A percentile compares a stretch with the other conserved stretches of the same genome.
These are phyloP conservation scores for Globisporangium ultimum DNA, from an alignment of 352 stramenopile genomes.

Conservation along the genomic window DNA sequence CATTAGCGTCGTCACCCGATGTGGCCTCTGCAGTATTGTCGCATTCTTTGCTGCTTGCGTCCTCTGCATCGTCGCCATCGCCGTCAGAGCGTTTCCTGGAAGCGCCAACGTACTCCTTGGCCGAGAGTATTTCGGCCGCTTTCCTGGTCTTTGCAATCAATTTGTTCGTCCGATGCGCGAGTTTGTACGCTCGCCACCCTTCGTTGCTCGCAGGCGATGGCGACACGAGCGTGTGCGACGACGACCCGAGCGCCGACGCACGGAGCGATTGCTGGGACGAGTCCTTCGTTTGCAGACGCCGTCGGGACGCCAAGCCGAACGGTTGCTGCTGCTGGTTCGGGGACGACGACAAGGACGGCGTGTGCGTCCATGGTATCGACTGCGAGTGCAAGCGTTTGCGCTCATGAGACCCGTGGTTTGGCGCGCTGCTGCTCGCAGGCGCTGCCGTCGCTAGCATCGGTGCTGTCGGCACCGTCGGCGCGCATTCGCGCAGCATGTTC, in stretches of 20 bases:
- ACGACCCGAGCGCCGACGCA: neutral
- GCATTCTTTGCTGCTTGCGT: neutral
- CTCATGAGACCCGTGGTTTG: neutral
- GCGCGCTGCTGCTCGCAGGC: constrained; percentile 11
- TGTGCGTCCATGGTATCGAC: neutral
- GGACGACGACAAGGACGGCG: neutral
- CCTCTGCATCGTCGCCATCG: constrained; percentile 9
- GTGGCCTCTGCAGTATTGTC: neutral
- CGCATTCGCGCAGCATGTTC: constrained; percentile 52
- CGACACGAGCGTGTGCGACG: constrained; percentile 2
- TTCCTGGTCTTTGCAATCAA: constrained; percentile 59
- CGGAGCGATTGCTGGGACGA: constrained; percentile 6
- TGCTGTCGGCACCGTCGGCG: constrained; percentile 17
- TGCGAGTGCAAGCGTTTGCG: constrained; percentile 5
- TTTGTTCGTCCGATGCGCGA: constrained; percentile 56
- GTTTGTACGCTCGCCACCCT: constrained; percentile 58
- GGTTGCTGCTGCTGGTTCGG: constrained; percentile 7
- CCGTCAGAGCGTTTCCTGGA: constrained; percentile 1
- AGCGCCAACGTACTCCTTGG: constrained; percentile 17
- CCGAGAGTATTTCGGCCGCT: constrained; percentile 27
- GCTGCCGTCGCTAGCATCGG: constrained; percentile 6
- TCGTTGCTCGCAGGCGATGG: constrained; percentile 11
- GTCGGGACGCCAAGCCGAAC: constrained; percentile 5
- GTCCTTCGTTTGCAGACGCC: constrained; percentile 14
- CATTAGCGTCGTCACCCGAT: neutral